Evolutionary conservation across 768 basidiomycete species (phyloP).

Genomic region (Suillus lakei): DNA sequence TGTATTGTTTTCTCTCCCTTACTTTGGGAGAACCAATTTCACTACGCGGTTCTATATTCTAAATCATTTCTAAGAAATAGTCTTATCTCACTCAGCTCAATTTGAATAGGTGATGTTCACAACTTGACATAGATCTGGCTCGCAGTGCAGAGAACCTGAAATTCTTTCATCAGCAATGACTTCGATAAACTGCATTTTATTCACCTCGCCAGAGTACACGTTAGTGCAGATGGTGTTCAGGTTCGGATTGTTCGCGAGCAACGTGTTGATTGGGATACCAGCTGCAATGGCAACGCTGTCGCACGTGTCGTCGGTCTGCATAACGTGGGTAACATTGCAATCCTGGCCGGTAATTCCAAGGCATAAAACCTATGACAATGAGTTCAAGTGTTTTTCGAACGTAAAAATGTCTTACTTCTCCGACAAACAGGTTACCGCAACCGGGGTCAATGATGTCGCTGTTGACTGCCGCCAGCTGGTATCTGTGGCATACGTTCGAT

Average conservation of each 20-base stretch:
- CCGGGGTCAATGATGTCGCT: constrained; percentile 48
- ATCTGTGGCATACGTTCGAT: constrained; percentile 47
- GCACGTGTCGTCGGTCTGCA: constrained; percentile 57
- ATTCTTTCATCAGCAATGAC: constrained; percentile 2
- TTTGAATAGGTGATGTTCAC: constrained; percentile 19
- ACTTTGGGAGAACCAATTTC: neutral
- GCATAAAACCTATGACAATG: constrained; percentile 48
- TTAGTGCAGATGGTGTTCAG: constrained; percentile 55
- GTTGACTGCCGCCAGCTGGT: constrained; percentile 63
- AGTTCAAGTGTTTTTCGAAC: neutral
- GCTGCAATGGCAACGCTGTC: constrained; percentile 42
- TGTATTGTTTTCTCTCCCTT: neutral
- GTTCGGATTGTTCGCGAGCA: constrained; percentile 70
- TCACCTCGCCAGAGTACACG: constrained; percentile 64
- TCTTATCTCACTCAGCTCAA: constrained; percentile 4
- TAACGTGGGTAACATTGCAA: constrained; percentile 56
- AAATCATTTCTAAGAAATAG: neutral
- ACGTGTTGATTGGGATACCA: constrained; percentile 48
- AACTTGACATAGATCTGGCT: constrained; percentile 28
- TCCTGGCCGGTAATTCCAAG: constrained; percentile 62
- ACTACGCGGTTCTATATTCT: constrained; percentile 1
- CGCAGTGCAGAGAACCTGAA: constrained; percentile 31
- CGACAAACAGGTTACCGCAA: constrained; percentile 62
- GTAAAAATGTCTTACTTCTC: constrained; percentile 41
- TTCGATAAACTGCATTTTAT: constrained; percentile 4